Evolutionary conservation across 108 stramenopile genomes (phyloP).

Genomic region (Nitzschia palea): DNA sequence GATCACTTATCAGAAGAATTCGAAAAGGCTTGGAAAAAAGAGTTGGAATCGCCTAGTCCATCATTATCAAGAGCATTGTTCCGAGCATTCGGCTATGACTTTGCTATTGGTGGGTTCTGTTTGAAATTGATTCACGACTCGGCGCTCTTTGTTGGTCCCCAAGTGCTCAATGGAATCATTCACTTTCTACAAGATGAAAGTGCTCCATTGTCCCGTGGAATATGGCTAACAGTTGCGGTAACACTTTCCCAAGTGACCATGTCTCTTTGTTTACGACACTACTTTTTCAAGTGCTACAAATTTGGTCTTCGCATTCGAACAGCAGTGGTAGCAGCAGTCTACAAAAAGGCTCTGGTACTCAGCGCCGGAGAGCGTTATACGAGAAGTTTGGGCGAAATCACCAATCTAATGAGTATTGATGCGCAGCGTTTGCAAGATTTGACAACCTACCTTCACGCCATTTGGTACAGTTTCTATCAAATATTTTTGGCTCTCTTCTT

Average conservation of each 20-base stretch:
- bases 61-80: slow-evolving; percentile 54
- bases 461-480: slow-evolving; percentile 83
- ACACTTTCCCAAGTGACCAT: slow-evolving; percentile 74
- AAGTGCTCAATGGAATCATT: slow-evolving; percentile 80
- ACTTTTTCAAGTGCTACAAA: slow-evolving; percentile 91
- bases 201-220: slow-evolving; percentile 54
- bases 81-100: slow-evolving; percentile 76
- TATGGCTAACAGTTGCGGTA: slow-evolving; percentile 57
- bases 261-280: slow-evolving; percentile 87
- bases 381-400: slow-evolving; percentile 75
- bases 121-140: slow-evolving; percentile 89
- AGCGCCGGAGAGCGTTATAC: slow-evolving; percentile 63
- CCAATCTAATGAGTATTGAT: slow-evolving; percentile 93
- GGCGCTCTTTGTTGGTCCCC: slow-evolving; percentile 85
- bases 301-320: slow-evolving; percentile 86
- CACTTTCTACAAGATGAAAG: slow-evolving; percentile 56
- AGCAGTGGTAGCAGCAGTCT: slow-evolving; percentile 80
- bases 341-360: slow-evolving; percentile 81
- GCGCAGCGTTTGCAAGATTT: slow-evolving; percentile 82
- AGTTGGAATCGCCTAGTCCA: slow-evolving; percentile 32
- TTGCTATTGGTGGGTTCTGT: slow-evolving; percentile 53
- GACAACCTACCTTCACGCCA: slow-evolving; percentile 81
- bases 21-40: slow-evolving; percentile 54
- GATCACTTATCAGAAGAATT: slow-evolving; percentile 41
- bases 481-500: slow-evolving; percentile 80